Percentiles rank a stretch among this genome's conserved stretches.
phyloP scores from a whole-genome alignment of 1,284 basidiomycete genomes.

The Ustilago tritici region DNA sequence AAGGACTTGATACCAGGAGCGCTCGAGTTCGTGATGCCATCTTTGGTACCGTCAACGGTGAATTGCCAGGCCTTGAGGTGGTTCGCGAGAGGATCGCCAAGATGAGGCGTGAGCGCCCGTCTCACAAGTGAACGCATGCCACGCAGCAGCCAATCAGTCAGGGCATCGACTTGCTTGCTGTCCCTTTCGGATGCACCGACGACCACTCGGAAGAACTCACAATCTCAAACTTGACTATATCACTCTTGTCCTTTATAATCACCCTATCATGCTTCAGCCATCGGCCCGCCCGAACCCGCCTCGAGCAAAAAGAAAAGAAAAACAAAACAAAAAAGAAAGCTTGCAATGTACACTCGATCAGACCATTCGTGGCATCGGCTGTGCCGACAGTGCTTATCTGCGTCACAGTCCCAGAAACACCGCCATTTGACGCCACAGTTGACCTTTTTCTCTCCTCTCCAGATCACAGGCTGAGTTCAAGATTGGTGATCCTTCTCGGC shows the following conservation, averaged over 20 bases:
- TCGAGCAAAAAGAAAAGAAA: neutral
- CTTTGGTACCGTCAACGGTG: constrained; percentile 67
- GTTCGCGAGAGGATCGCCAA: constrained; percentile 59
- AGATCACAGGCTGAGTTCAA: neutral
- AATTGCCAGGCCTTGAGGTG: constrained; percentile 65
- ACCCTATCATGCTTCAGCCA: constrained; percentile 6
- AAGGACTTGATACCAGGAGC: constrained; percentile 49
- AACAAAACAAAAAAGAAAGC: too few species aligned
- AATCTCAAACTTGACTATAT: neutral
- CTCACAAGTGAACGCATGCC: constrained; percentile 7
- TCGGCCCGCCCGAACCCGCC: neutral
- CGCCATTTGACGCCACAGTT: neutral
- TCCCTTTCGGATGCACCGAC: constrained; percentile 4
- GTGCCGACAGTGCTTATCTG: constrained; percentile 5
- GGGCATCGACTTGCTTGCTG: neutral
- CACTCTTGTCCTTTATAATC: neutral
- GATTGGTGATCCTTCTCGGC: neutral
- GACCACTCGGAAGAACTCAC: neutral
- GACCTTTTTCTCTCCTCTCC: neutral
- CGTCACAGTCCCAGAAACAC: neutral
- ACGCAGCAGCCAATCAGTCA: neutral
- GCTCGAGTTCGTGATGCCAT: constrained; percentile 67
- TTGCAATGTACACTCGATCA: neutral
- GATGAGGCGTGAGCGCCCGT: constrained; percentile 25
- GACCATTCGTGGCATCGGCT: neutral